Evolutionary conservation across 768 basidiomycete genomes (phyloP), one percentile per base, ranked within the genome.

Genomic region (Phlegmacium glaucopus): DNA sequence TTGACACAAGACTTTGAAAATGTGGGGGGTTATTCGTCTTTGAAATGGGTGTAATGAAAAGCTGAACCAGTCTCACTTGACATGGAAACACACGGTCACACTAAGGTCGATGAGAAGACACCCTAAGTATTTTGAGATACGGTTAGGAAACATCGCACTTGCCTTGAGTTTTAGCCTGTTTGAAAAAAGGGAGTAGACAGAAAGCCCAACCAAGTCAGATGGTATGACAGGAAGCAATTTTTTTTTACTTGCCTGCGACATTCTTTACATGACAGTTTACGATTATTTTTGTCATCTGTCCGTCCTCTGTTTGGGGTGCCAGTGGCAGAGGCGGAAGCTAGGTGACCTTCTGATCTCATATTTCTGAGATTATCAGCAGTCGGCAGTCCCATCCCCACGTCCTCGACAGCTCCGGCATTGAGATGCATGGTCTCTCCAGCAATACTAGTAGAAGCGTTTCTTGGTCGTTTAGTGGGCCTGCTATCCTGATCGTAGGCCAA

Each of bases 41-140:
- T 26, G 50, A 13, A 25, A 44, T 32, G 7, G 10, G 36, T 38
- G 15, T 17, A 38, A 28, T 28, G 27, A 46, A 16, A 29, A 45
- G 39, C 42, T 39, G 34, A 9, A 12, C 47, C 62, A 34, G 42
- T 39, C 47, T 42, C 39, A 75, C 77, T 69, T 82, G 78, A 56
- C 82, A 83, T 18, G 82, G 82, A 56, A 83, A 82, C 4, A 78
- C 70, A 45, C 82, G 79, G 66, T 83, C 82, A 57, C 82, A 83
- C 81, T 81, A 50, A 34, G 27, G 44, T 32, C n/a, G n/a, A n/a
- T 51, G 44, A 16, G 26, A 35, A 30, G 30, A 40, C 13, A 39
- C 26, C n/a, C n/a, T n/a, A n/a, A n/a, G n/a, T n/a, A n/a, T n/a
- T n/a, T n/a, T n/a, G n/a, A n/a, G n/a, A n/a, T n/a, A n/a, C n/a